Evolutionary conservation across 1,139 yeast genomes (phyloP).

Genomic region (Hansenula sp.): DNA sequence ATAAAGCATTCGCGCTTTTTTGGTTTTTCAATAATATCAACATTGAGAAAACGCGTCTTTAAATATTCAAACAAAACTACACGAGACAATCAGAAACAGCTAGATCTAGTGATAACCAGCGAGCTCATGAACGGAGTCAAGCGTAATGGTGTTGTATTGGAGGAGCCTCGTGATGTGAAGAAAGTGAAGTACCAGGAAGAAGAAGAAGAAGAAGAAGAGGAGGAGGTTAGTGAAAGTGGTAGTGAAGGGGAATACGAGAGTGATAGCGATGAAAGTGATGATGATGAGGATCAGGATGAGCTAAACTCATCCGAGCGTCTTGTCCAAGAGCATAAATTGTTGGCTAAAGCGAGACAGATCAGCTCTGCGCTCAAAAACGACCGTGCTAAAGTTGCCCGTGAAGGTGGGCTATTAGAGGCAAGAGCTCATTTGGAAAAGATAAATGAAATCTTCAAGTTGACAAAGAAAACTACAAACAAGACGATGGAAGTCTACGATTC

Average conservation of each 20-base stretch:
- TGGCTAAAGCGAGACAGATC: constrained; percentile 15
- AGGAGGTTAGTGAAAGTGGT: constrained; percentile 12
- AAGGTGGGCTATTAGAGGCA: constrained; percentile 37
- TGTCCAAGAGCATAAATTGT: constrained; percentile 19
- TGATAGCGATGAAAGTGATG: constrained; percentile 14
- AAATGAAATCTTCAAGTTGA: constrained; percentile 33
- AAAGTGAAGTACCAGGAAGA: constrained; percentile 5
- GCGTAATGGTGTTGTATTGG: not conserved
- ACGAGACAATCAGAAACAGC: too few species aligned
- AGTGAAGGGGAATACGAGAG: constrained; percentile 19
- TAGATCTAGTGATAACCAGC: too few species aligned
- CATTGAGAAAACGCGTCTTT: too few species aligned
- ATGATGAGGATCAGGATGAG: constrained; percentile 3
- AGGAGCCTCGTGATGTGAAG: not conserved
- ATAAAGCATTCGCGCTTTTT: too few species aligned
- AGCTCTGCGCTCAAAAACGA: constrained; percentile 27
- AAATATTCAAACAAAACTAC: too few species aligned
- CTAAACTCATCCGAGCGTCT: constrained; percentile 2
- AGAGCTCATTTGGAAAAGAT: constrained; percentile 28
- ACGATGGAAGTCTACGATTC: constrained; percentile 42
- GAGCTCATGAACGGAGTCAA: not conserved
- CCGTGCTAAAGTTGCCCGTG: constrained; percentile 35
- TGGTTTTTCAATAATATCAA: too few species aligned
- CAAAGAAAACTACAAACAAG: constrained; percentile 27
- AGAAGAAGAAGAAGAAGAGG: constrained; percentile 15